These are phyloP conservation scores for Gaultheria prostrata DNA, from an alignment of 148 eudicot species.

Conservation along the genomic window DNA sequence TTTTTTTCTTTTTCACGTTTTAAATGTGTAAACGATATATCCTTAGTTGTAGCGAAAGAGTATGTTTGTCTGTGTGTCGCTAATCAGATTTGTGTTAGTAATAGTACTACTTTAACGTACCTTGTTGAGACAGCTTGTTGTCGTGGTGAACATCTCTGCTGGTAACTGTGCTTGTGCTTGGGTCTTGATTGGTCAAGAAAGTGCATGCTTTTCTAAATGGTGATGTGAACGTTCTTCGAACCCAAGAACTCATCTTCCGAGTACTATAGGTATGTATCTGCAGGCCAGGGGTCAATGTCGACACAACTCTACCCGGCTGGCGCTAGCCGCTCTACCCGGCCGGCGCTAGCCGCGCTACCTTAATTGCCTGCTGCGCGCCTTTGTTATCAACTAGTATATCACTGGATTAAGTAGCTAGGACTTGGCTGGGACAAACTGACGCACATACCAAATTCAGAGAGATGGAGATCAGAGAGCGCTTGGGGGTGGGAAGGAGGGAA, in stretches of 20 bases:
- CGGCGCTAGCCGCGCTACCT: no score
- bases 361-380: neutral
- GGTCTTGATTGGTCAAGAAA: slow-evolving; percentile 52
- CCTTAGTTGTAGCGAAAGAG: neutral
- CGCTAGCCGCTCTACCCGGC: no score
- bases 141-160: slow-evolving; percentile 17
- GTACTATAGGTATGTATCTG: neutral
- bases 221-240: slow-evolving; percentile 58
- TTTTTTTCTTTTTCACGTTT: no score
- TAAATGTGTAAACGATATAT: no score
- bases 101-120: slow-evolving; percentile 9
- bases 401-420: no score
- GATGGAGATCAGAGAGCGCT: slow-evolving; percentile 5
- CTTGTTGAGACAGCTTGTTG: slow-evolving; percentile 39
- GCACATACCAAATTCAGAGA: neutral
- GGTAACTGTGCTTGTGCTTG: neutral
- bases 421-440: neutral
- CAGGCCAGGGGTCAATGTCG: neutral
- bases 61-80: neutral
- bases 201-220: slow-evolving; percentile 82
- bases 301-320: neutral
- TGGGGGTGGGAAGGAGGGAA: no score
- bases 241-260: slow-evolving; percentile 57
- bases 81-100: neutral
- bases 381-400: no score